phyloP scores from a whole-genome alignment of 2,329 filamentous ascomycete genomes.

The Claviceps arundinis region DNA sequence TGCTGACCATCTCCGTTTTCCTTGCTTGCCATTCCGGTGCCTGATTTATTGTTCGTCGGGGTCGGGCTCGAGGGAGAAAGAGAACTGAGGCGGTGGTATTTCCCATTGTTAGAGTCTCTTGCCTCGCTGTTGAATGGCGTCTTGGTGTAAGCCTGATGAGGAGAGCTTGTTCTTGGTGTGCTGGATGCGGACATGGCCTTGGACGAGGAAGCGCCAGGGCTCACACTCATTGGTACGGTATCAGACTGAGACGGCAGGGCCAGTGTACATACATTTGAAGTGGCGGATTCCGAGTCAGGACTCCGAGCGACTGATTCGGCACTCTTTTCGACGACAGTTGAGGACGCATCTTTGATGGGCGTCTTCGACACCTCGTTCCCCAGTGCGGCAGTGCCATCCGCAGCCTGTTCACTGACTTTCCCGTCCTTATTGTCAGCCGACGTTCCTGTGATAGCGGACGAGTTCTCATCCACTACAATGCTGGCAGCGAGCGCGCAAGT shows the following conservation, averaged over 20 bases:
- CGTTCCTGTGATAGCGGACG: constrained; percentile 8
- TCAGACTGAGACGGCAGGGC: background rate
- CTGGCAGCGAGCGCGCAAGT: background rate
- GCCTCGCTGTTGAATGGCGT: background rate
- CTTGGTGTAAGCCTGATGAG: background rate
- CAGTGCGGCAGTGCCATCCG: constrained; percentile 20
- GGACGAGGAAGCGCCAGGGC: background rate
- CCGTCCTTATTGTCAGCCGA: constrained; percentile 19
- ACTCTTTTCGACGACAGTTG: background rate
- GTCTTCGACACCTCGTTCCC: constrained; percentile 8
- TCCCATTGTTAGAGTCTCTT: background rate
- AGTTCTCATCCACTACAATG: background rate
- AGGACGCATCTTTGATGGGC: background rate
- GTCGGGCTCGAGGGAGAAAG: background rate
- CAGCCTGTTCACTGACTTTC: constrained; percentile 17
- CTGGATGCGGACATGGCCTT: constrained; percentile 1
- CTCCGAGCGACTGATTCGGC: background rate
- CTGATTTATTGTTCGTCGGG: background rate
- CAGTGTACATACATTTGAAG: background rate
- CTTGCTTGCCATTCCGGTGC: background rate
- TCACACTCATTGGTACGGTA: background rate
- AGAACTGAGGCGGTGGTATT: background rate
- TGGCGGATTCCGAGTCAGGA: background rate
- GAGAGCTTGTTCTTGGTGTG: background rate
- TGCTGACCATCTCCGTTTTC: background rate